phyloP scores from a whole-genome alignment of 371 early-diverging fungal species.

The Entomophthora muscae region DNA sequence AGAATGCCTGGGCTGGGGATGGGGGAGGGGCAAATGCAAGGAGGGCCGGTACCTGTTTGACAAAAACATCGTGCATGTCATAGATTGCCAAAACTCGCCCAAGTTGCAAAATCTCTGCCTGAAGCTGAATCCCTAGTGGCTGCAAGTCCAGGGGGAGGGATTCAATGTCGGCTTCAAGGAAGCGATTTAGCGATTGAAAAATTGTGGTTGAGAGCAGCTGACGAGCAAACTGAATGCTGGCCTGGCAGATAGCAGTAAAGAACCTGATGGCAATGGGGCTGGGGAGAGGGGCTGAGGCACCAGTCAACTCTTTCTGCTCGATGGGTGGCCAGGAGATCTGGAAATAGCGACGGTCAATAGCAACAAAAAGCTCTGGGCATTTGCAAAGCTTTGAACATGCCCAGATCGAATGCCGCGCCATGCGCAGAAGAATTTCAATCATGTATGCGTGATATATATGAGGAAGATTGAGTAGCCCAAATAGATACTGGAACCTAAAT shows the following conservation, averaged over 20 bases:
- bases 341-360: not conserved
- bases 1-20: not conserved
- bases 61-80: not conserved
- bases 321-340: not conserved
- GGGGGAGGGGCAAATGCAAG: not conserved
- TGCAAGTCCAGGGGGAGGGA: not conserved
- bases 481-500: not conserved
- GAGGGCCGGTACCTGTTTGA: not conserved
- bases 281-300: not conserved
- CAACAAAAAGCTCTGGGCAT: not conserved
- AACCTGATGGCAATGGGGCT: not conserved
- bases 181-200: not conserved
- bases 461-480: not conserved
- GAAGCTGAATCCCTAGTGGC: not conserved
- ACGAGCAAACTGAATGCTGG: not conserved
- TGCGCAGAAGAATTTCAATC: not conserved
- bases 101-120: slow-evolving; percentile 1
- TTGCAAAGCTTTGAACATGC: not conserved
- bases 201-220: not conserved
- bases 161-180: not conserved
- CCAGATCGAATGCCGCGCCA: not conserved
- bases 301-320: not conserved
- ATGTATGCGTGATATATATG: not conserved
- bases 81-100: not conserved
- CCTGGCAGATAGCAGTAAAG: not conserved